Evolutionary conservation across 1,284 basidiomycete species (phyloP).

Genomic region (Boletus hoseneyae): DNA sequence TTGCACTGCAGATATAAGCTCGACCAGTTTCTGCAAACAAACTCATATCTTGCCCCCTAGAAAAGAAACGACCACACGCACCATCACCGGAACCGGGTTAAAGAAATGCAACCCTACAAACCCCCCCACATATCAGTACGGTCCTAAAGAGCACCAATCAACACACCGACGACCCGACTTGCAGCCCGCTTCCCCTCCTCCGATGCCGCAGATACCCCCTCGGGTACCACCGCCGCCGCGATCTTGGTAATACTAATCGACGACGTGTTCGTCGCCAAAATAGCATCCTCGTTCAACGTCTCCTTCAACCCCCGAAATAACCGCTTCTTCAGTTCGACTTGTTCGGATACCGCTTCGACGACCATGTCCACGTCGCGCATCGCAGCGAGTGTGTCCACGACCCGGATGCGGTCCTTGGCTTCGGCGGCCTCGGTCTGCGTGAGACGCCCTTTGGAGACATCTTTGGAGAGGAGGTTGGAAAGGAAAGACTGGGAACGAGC

Average conservation of each 20-base stretch:
- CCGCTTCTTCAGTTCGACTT: conserved; percentile 73
- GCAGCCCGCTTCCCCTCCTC: conserved; percentile 61
- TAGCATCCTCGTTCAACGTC: conserved; percentile 68
- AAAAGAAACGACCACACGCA: conserved; percentile 32
- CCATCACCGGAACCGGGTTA: conserved; percentile 95
- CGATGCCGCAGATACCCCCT: conserved; percentile 54
- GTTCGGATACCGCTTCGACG: conserved; percentile 92
- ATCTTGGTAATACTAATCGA: conserved; percentile 95
- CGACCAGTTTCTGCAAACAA: conserved; percentile 74
- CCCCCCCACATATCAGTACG: not conserved
- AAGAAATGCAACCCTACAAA: conserved; percentile 84
- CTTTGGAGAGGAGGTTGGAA: conserved; percentile 83
- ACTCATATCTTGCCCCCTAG: not conserved
- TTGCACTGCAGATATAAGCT: conserved; percentile 91
- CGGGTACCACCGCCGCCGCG: conserved; percentile 70
- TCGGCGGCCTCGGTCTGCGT: conserved; percentile 71
- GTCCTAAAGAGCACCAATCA: not conserved
- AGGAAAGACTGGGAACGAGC: conserved; percentile 69
- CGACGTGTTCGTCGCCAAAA: conserved; percentile 92
- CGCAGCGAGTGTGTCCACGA: conserved; percentile 53
- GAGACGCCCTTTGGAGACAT: conserved; percentile 81
- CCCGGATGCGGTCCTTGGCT: conserved; percentile 61
- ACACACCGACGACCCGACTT: conserved; percentile 69
- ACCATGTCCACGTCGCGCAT: conserved; percentile 84
- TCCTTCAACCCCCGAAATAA: conserved; percentile 76